Conservation (phyloP, 2,329 filamentous ascomycete species). For the Aspergillus versicolor region DNA sequence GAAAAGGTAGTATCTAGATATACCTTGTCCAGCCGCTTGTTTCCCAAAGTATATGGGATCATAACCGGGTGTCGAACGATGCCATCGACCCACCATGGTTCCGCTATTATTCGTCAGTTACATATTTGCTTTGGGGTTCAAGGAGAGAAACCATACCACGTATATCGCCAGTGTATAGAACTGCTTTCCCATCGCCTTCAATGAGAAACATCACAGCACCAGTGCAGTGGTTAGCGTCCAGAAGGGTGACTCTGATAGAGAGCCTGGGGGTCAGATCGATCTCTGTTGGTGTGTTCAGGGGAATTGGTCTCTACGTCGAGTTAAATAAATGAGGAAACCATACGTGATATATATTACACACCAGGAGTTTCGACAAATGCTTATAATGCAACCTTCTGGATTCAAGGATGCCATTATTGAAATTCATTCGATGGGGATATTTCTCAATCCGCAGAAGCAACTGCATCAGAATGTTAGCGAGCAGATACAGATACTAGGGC, state of each 20-base stretch:
- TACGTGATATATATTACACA: constrained; percentile 27
- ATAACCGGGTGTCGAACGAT: constrained; percentile 70
- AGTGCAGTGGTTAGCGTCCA: constrained; percentile 89
- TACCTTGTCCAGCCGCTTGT: constrained; percentile 71
- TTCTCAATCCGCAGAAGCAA: constrained; percentile 77
- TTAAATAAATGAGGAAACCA: not conserved
- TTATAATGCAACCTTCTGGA: constrained; percentile 71
- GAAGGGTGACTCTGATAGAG: constrained; percentile 74
- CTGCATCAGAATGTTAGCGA: constrained; percentile 26
- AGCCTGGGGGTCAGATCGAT: constrained; percentile 71
- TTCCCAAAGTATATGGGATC: constrained; percentile 68
- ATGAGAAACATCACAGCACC: constrained; percentile 93
- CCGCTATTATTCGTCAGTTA: constrained; percentile 46
- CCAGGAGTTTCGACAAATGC: constrained; percentile 69
- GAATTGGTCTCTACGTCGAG: constrained; percentile 66
- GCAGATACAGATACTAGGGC: not conserved
- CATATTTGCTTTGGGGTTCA: not conserved
- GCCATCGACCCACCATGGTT: constrained; percentile 80
- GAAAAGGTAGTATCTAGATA: constrained; percentile 88
- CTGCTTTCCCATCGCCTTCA: constrained; percentile 67
- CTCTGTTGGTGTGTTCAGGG: constrained; percentile 73
- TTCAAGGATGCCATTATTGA: constrained; percentile 74
- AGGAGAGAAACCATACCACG: constrained; percentile 49
- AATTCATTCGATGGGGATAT: constrained; percentile 77
- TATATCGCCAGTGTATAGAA: constrained; percentile 88